A percentile compares a stretch with the other conserved stretches of the same genome.
Conservation (phyloP, 202 grass and related monocot genomes). For the Saccharum hybrid region DNA sequence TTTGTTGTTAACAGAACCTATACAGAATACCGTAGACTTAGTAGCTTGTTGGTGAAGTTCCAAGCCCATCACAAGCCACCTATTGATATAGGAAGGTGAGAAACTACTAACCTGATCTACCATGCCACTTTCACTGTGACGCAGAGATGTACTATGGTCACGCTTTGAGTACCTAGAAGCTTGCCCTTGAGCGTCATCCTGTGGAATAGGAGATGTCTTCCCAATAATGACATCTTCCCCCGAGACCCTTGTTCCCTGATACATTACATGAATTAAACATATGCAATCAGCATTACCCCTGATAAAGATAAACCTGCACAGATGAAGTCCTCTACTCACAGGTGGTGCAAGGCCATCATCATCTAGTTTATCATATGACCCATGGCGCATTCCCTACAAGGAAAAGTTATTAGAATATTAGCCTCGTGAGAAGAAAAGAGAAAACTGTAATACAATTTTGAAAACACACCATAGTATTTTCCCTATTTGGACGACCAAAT, state of each 20-base stretch:
- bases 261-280: conserved; percentile 40
- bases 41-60: conserved; percentile 25
- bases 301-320: conserved; percentile 8
- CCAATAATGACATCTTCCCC: conserved; percentile 99
- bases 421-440: conserved; percentile 23
- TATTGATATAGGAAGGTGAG: neutral
- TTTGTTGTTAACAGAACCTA: conserved; percentile 98
- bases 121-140: conserved; percentile 98
- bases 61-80: conserved; percentile 1
- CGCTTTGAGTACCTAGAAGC: conserved; percentile 77
- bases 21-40: conserved; percentile 37
- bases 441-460: conserved; percentile 28
- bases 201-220: conserved; percentile 94
- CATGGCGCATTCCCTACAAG: conserved; percentile 90
- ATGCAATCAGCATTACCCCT: conserved; percentile 10
- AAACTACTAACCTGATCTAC: conserved; percentile 82
- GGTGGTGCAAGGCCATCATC: conserved; percentile 99
- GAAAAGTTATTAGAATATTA: conserved; percentile 35
- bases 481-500: conserved; percentile 94
- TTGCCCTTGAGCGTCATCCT: conserved; percentile 96
- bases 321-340: conserved; percentile 55
- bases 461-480: conserved; percentile 89
- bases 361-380: conserved; percentile 97
- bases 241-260: conserved; percentile 93
- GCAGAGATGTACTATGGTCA: conserved; percentile 95